These are phyloP conservation scores for Yarrowia sp. DNA, from an alignment of 805 yeast species.

Conservation along the genomic window DNA sequence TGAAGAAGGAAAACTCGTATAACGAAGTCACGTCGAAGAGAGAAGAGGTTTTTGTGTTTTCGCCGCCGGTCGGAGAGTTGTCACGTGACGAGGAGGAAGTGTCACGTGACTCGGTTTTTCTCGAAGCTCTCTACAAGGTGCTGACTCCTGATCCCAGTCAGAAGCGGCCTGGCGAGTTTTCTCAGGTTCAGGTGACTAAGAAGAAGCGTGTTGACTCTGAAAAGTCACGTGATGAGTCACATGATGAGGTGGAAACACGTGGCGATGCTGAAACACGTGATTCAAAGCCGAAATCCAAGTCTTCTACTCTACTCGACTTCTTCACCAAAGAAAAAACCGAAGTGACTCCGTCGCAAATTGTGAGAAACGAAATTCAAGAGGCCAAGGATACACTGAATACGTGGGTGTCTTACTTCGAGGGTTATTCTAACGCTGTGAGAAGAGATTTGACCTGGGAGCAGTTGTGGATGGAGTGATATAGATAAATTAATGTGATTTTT, in stretches of 20 bases:
- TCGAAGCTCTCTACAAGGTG: background rate
- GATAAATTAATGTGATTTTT: no score
- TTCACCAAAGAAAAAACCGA: constrained; percentile 1
- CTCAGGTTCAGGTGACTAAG: background rate
- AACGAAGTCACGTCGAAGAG: background rate
- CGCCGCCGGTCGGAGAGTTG: background rate
- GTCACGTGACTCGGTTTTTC: background rate
- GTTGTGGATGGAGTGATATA: constrained; percentile 47
- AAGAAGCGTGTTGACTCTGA: no score
- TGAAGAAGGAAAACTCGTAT: background rate
- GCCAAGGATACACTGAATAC: constrained; percentile 34
- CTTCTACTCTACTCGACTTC: background rate
- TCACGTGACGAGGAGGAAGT: background rate
- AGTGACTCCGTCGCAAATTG: background rate
- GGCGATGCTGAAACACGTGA: background rate
- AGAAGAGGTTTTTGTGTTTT: background rate
- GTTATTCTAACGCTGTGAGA: constrained; percentile 87
- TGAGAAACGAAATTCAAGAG: background rate
- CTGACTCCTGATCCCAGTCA: background rate
- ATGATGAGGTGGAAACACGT: background rate
- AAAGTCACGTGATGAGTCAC: background rate
- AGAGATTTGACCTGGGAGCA: constrained; percentile 77
- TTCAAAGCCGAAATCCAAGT: background rate
- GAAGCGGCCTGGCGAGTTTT: constrained; percentile 16
- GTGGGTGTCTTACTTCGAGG: constrained; percentile 93